Percentiles rank a stretch among this genome's conserved stretches.
Evolutionary conservation across 352 stramenopile species (phyloP).

Genomic region (Globisporangium parvum): DNA sequence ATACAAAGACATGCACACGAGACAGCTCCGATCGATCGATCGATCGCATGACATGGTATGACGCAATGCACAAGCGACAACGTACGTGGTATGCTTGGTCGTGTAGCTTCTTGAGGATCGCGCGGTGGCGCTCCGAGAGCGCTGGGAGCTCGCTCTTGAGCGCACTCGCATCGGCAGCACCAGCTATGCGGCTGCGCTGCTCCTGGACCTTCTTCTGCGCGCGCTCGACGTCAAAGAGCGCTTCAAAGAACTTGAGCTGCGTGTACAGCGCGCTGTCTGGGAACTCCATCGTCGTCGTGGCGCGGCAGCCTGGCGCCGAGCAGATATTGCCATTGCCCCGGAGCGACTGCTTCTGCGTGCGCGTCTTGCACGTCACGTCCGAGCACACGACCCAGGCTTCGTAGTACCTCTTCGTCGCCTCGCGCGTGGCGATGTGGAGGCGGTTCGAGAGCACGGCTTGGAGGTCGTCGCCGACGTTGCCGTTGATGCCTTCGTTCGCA

Average conservation of each 20-base stretch:
- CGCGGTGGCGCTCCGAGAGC: slow-evolving; percentile 60
- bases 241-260: slow-evolving; percentile 97
- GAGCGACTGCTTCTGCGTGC: slow-evolving; percentile 95
- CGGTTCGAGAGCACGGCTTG: slow-evolving; percentile 75
- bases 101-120: slow-evolving; percentile 74
- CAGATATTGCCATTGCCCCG: slow-evolving; percentile 90
- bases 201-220: slow-evolving; percentile 78
- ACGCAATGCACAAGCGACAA: background rate
- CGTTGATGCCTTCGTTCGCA: slow-evolving; percentile 69
- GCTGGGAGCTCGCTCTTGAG: slow-evolving; percentile 29
- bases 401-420: slow-evolving; percentile 85
- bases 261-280: slow-evolving; percentile 91
- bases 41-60: too few relatives aligned
- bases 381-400: slow-evolving; percentile 91
- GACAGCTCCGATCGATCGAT: too few relatives aligned
- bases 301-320: slow-evolving; percentile 89
- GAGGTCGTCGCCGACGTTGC: slow-evolving; percentile 66
- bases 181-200: slow-evolving; percentile 39
- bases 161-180: slow-evolving; percentile 9
- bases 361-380: slow-evolving; percentile 91
- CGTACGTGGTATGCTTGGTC: slow-evolving; percentile 69
- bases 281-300: slow-evolving; percentile 84
- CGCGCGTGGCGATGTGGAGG: slow-evolving; percentile 73
- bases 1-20: background rate
- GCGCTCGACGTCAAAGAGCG: slow-evolving; percentile 92